Base-by-base conservation (phyloP, 768 basidiomycete species). In the Boletus eberwhitei region DNA sequence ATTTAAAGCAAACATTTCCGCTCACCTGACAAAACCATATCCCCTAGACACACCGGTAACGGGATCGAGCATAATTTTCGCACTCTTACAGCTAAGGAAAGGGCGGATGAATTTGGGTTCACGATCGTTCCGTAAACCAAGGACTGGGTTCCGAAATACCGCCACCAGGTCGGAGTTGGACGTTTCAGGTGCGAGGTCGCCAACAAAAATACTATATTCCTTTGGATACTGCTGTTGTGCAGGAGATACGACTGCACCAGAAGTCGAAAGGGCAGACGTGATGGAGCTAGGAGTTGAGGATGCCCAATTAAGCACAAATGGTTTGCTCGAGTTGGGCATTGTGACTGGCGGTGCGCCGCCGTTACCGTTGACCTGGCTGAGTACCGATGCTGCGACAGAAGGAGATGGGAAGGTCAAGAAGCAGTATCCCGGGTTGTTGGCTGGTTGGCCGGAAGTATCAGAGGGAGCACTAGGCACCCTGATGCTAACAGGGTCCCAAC, bases 101-200 rank as follows among this genome's bases (percentile, higher is more conserved):
- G 92, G 90, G 8, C 85, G 81, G 50, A 95, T 92, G 60, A 92
- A 89, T 69, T 90, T 90, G 19, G 92, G 91, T 68, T 90, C 90
- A 53, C 91, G 80, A 67, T 93, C 90, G 65, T 87, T 88, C 54
- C 90, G 81, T 50, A 93, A 79, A 40, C 90, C 90, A 14, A 92
- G 80, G 3, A 92, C 87, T 0, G 92, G 92, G 70, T 94, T 92
- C 64, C 91, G 86, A 73, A 93, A 92, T 61, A 94, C 88, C 24
- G 89, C 90, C 47, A 96, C 91, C n/a, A 96, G 76, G 69, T 97
- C 93, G n/a, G 89, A 89, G 72, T 96, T 94, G 61, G 90, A 92
- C 7, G 91, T 91, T 72, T 94, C 93, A 11, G 93, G 88, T 3
- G 92, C 92, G 41, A 97, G 80, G 71, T 97, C 93, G 41, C 93